Evolutionary conservation across 1,284 basidiomycete genomes (phyloP), one percentile per base, ranked within the genome.

Genomic region (Ustilago shanxiensis): DNA sequence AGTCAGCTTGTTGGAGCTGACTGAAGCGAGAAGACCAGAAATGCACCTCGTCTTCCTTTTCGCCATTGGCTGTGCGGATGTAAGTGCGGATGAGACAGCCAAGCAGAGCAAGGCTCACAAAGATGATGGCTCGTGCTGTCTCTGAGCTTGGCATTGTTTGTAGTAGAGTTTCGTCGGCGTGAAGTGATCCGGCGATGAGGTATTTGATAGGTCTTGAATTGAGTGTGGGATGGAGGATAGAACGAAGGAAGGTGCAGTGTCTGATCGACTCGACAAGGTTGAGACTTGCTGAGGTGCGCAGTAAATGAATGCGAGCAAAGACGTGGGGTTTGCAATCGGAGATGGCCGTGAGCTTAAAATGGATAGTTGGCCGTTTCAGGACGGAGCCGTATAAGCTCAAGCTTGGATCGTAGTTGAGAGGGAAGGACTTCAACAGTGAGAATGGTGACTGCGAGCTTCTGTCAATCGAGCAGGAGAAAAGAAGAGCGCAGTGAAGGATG

Each of bases 41-140:
- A 28, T 68, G 69, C 6, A 49, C 69, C n/a, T 77, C 69, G 55
- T 68, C 69, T 59, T 72, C 66, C 58, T 69, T 66, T 44, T 76
- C 73, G 60, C 70, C 74, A 22, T 70, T 72, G 31, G 70, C 70
- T 10, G 66, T 72, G 41, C 74, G 70, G 26, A 77, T 70, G 70
- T 77, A 71, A 24, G 74, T 72, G 28, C 74, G 69, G 31, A 69
- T 70, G 50, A 77, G 62, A 44, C 74, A 77, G 62, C 70, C 74
- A 20, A 71, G 13, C 10, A 72, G 24, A 35, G 67, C 74, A 29
- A 77, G 35, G 45, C 56, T 54, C 28, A 77, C 60, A 54, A 77
- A 77, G 45, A 77, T 16, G 31, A 66, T 22, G 11, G 74, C 74
- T n/a, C 70, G 50, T 22, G 58, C 55, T 13, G 66, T 66, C 29